Base-by-base conservation (phyloP, 2,329 filamentous ascomycete species). In the Aaosphaeria pasadenensis region DNA sequence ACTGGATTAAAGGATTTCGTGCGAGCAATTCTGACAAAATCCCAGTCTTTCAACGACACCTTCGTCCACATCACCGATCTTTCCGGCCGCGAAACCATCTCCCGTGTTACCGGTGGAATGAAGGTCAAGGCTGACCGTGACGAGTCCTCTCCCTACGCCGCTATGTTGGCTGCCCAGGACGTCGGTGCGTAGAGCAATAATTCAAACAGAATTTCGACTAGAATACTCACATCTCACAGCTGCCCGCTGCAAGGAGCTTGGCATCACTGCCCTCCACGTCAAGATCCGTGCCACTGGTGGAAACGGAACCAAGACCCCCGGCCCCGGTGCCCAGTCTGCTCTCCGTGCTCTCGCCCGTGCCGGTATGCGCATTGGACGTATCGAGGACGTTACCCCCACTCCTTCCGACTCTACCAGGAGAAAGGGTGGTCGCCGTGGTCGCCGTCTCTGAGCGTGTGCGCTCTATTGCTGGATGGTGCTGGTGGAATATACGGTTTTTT, bases 341-440 rank as follows among this genome's bases (percentile, higher is more conserved):
- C 92, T 99, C 79, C 94, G 94, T 76, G 95, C 94, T 70, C 88
- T 99, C 66, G 94, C 94, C 75, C 95, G 94, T 85, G 91, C 94
- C 69, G 94, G 94, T 76, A 99, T 99, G 95, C 95, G 92, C 84
- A 99, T 99, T 71, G 94, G 94, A 75, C 89, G 94, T 74, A 99
- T 99, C 72, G 94, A 99, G 88, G 94, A 99, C 77, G 94, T 99
- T 61, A 99, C 95, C 70, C 94, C 94, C 70, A 99, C 94, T 55
- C 94, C 95, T 70, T 99, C 94, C 78, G 94, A 99, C 81, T 96
- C 90, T 77, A 99, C 94, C 73, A 89, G 94, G 81, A 91, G 92
- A 83, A 99, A 99, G 91, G 94, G 94, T 83, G 94, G 94, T 96
- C 91, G 94, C 81, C 92, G 94, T 89, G 94, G 94, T 97, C 94